These are phyloP conservation scores for Inga laurina DNA, from an alignment of 306 rosid species.

Conservation along the genomic window DNA sequence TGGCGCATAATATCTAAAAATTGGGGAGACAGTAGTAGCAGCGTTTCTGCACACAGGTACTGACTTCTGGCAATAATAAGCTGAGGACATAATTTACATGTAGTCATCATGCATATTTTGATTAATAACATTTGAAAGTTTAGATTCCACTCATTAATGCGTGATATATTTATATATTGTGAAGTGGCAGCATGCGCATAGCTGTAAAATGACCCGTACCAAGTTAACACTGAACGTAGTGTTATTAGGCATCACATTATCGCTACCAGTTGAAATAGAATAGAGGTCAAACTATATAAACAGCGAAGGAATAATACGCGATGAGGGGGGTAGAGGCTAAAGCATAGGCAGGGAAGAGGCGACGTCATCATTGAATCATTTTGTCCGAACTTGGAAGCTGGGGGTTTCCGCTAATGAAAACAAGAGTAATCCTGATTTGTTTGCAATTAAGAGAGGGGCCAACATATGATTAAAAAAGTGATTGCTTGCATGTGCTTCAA, in stretches of 20 bases:
- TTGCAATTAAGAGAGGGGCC: not conserved
- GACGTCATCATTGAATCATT: not conserved
- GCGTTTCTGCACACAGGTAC: no score
- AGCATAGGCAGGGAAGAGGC: not conserved
- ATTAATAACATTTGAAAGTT: not conserved
- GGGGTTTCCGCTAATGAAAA: constrained; percentile 24
- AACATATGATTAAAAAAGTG: not conserved
- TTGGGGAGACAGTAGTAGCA: no score
- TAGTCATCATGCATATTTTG: not conserved
- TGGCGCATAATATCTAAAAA: no score
- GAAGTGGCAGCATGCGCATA: no score
- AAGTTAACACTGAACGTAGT: no score
- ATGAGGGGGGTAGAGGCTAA: not conserved
- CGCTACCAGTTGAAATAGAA: not conserved
- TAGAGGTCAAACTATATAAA: not conserved
- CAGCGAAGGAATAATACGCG: not conserved
- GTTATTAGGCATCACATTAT: not conserved
- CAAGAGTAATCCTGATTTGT: not conserved
- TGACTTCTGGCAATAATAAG: not conserved
- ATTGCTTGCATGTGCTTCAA: constrained; percentile 45
- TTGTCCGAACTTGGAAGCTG: constrained; percentile 6
- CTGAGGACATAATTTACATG: not conserved
- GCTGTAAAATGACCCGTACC: no score
- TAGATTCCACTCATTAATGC: not conserved
- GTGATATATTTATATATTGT: no score